Base-by-base conservation (phyloP, 768 basidiomycete genomes). In the Amanita molliuscula region DNA sequence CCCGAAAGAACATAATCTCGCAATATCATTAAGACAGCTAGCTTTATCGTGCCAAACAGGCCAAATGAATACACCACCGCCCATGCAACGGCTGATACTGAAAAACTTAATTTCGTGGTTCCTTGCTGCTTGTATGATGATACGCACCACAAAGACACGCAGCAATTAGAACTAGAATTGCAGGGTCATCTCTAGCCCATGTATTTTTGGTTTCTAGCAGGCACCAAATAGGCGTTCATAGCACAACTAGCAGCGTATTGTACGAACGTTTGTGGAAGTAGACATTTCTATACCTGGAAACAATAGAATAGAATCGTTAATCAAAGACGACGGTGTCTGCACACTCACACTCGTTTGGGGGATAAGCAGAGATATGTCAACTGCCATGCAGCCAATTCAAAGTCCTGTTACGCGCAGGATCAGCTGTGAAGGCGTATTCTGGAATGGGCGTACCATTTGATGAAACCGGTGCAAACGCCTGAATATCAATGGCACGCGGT, bases 141-240 rank as follows among this genome's bases (percentile, higher is more conserved):
- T 6, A 67, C 76, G 47, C 55, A 91, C 92, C 81, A 47, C 73
- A 74, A 18, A 94, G 76, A 63, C 83, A 91, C 38, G 77, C 84
- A 44, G 78, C 77, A 38, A 97, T 82, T 44, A 98, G 77, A 25
- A 97, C 75, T 23, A 97, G 75, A 55, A 96, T 92, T 23, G 95
- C 95, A 18, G 95, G 95, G 62, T 98, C 95, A 65, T 98, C 95
- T 64, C 95, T 74, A 16, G 94, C 92, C 94, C 94, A 97, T 13
- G 88, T 91, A 64, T 98, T 96, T 74, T 96, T 97, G 16, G 94
- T 97, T 73, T 97, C 92, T 88, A 67, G 13, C 36, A 28, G 34
- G 8, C 38, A 37, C 35, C 44, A 4, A 26, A 37, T 25, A n/a
- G 31, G 13, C 52, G 36, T 38, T 9, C 15, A 51, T 11, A 35